These are phyloP conservation scores for Emergomyces orientalis DNA, from an alignment of 2,329 filamentous ascomycete genomes.

Conservation along the genomic window DNA sequence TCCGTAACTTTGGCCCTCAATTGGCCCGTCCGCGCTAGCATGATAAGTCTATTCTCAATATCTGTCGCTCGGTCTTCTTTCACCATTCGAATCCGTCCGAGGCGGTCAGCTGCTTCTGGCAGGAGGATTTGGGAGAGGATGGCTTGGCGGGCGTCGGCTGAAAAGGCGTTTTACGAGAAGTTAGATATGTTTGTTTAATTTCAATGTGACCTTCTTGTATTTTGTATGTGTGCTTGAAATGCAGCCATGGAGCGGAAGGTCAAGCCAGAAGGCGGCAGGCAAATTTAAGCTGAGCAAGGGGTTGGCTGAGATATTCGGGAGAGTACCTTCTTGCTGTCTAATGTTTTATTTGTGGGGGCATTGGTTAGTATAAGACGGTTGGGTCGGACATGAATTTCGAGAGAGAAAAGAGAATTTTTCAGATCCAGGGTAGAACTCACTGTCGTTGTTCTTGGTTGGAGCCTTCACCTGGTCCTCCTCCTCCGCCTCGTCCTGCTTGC, in stretches of 20 bases:
- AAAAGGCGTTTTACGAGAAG: not conserved
- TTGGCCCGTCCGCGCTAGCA: conserved; percentile 80
- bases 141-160: conserved; percentile 28
- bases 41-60: conserved; percentile 86
- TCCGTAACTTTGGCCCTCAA: conserved; percentile 81
- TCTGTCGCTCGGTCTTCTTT: conserved; percentile 85
- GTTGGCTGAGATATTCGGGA: not conserved
- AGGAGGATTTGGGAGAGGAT: conserved; percentile 90
- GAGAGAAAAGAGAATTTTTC: not conserved
- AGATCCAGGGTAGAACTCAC: conserved; percentile 35
- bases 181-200: not conserved
- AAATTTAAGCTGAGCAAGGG: not conserved
- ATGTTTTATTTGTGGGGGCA: conserved; percentile 1
- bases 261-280: not conserved
- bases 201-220: not conserved
- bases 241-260: not conserved
- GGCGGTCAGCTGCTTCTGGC: conserved; percentile 83
- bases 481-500: conserved; percentile 49
- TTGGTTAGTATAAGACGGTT: conserved; percentile 4
- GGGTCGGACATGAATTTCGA: not conserved
- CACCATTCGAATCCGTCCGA: conserved; percentile 89
- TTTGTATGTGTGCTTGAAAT: not conserved
- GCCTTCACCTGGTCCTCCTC: conserved; percentile 41
- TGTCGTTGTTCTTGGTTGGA: conserved; percentile 51
- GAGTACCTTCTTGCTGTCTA: conserved; percentile 40